Conservation (phyloP, 352 stramenopile species). For the Pythium scleroteichum region DNA sequence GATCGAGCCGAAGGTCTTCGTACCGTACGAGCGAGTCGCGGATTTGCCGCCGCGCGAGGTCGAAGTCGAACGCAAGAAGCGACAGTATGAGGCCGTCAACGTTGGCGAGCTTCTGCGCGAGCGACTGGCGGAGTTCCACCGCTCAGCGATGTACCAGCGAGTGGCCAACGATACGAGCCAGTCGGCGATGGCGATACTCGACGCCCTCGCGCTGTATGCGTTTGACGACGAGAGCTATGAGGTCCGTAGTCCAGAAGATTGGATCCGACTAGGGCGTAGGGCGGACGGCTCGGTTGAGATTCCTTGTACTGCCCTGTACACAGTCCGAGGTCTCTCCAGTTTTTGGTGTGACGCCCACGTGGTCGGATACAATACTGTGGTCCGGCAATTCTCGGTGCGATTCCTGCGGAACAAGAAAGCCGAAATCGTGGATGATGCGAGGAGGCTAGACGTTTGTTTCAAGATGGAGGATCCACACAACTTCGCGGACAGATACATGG, state of each 20-base stretch:
- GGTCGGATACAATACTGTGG: slow-evolving; percentile 45
- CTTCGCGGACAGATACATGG: slow-evolving; percentile 76
- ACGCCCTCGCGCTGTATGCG: slow-evolving; percentile 56
- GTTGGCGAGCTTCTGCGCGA: slow-evolving; percentile 35
- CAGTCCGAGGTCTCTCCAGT: slow-evolving; percentile 52
- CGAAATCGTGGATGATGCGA: slow-evolving; percentile 49
- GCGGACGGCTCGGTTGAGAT: slow-evolving; percentile 59
- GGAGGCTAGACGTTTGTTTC: slow-evolving; percentile 74
- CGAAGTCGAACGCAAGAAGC: slow-evolving; percentile 52
- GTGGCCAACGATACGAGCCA: slow-evolving; percentile 36
- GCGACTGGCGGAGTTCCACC: slow-evolving; percentile 33
- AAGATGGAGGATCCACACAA: slow-evolving; percentile 76
- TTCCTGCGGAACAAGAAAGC: slow-evolving; percentile 70
- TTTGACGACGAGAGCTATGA: slow-evolving; percentile 88
- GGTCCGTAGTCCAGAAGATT: slow-evolving; percentile 58
- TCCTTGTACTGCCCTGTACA: slow-evolving; percentile 71
- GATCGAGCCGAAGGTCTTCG: slow-evolving; percentile 54
- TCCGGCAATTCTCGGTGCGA: slow-evolving; percentile 50
- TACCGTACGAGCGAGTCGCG: slow-evolving; percentile 40
- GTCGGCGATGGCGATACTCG: slow-evolving; percentile 43
- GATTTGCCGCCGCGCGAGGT: slow-evolving; percentile 41
- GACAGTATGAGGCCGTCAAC: slow-evolving; percentile 38
- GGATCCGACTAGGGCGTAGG: slow-evolving; percentile 57
- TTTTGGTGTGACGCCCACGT: slow-evolving; percentile 71
- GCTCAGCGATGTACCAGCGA: slow-evolving; percentile 33